These are phyloP conservation scores for Eudorina sp. DNA, from an alignment of 139 green algal species.

Conservation along the genomic window DNA sequence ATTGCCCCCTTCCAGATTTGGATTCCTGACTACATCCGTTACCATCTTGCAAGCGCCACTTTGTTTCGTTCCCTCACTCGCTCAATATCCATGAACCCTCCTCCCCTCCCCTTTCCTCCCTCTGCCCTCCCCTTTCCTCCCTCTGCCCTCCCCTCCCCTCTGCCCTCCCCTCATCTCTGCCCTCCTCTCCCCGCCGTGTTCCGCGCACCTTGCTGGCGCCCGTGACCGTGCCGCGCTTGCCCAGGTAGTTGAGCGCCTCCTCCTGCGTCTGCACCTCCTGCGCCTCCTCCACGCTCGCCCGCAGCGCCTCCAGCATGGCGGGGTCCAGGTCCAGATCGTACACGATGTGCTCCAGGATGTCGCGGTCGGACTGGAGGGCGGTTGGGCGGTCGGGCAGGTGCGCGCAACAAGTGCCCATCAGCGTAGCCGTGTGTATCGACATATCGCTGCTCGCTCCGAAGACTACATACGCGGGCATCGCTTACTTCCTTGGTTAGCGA, in stretches of 20 bases:
- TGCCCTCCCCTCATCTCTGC: not conserved
- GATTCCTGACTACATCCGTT: too few relatives aligned
- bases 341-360: constrained; percentile 94
- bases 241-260: constrained; percentile 98
- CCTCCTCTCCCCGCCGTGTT: not conserved
- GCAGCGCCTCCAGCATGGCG: constrained; percentile 96
- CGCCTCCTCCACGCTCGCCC: constrained; percentile 96
- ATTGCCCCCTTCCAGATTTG: too few relatives aligned
- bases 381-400: too few relatives aligned
- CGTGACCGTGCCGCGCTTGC: constrained; percentile 75
- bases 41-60: too few relatives aligned
- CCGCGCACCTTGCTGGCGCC: constrained; percentile 62
- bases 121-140: not conserved
- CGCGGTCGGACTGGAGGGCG: constrained; percentile 74
- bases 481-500: too few relatives aligned
- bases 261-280: constrained; percentile 90
- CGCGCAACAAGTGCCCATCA: too few relatives aligned
- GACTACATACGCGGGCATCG: too few relatives aligned
- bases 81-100: too few relatives aligned
- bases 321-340: constrained; percentile 85
- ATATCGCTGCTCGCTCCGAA: too few relatives aligned
- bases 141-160: not conserved
- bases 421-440: too few relatives aligned
- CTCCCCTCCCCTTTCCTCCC: not conserved
- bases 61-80: too few relatives aligned